These are phyloP conservation scores for Yarrowia yakushimensis DNA, from an alignment of 805 yeast genomes.

Conservation along the genomic window DNA sequence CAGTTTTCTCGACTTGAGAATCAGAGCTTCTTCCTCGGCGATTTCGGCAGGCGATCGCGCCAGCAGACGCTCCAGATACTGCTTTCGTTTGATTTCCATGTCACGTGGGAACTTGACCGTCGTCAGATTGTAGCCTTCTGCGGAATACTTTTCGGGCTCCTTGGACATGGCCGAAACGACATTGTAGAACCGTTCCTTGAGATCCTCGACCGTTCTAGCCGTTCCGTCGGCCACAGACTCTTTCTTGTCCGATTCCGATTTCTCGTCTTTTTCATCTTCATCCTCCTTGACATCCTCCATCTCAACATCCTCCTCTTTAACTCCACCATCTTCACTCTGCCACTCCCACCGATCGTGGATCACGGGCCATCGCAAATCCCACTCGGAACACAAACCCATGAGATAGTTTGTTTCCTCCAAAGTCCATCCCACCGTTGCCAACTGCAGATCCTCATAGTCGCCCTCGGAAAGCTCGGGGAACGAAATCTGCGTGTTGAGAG, in stretches of 20 bases:
- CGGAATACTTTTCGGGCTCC: constrained; percentile 39
- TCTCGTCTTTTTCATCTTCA: background rate
- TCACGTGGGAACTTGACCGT: constrained; percentile 60
- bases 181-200: constrained; percentile 75
- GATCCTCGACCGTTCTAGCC: constrained; percentile 63
- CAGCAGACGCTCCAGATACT: constrained; percentile 69
- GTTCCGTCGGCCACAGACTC: constrained; percentile 15
- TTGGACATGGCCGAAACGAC: constrained; percentile 56
- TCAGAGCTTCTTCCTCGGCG: constrained; percentile 94
- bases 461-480: constrained; percentile 66
- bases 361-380: constrained; percentile 68
- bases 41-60: constrained; percentile 92
- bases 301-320: background rate
- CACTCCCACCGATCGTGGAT: constrained; percentile 58
- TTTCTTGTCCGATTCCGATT: background rate
- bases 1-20: constrained; percentile 87
- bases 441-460: constrained; percentile 49
- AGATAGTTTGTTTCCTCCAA: constrained; percentile 74
- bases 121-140: constrained; percentile 33
- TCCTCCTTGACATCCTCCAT: background rate
- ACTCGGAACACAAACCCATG: constrained; percentile 56
- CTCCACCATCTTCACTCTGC: constrained; percentile 7
- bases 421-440: constrained; percentile 53
- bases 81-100: constrained; percentile 75
- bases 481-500: constrained; percentile 64